Conservation (phyloP, 305 asterid genomes). For the Solanum hybrid region DNA sequence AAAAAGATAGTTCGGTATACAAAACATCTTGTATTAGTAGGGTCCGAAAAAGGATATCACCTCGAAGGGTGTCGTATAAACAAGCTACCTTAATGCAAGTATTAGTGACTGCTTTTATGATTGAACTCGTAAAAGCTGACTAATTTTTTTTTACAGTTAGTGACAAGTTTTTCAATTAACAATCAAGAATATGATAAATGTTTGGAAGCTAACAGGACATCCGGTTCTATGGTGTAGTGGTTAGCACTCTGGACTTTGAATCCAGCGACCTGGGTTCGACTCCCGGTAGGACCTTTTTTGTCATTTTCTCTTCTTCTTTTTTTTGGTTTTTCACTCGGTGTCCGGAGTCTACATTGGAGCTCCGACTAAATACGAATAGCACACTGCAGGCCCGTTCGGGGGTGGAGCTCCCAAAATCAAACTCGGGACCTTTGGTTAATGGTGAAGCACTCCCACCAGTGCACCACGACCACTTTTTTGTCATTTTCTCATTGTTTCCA, state of each 20-base stretch:
- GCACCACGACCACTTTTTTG: not conserved
- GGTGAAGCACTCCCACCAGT: too few species aligned
- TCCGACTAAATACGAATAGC: too few species aligned
- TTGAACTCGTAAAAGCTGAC: accelerated
- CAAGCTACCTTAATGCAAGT: not conserved
- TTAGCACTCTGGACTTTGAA: conserved; percentile 99
- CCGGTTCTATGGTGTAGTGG: conserved; percentile 99
- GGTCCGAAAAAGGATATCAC: not conserved
- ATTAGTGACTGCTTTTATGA: not conserved
- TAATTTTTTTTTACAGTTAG: not conserved
- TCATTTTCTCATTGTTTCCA: not conserved
- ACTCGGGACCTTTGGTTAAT: too few species aligned
- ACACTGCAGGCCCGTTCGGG: too few species aligned
- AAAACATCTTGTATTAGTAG: not conserved
- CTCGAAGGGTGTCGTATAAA: not conserved
- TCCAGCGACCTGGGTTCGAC: conserved; percentile 99
- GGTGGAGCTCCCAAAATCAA: too few species aligned
- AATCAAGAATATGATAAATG: accelerated
- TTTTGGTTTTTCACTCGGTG: too few species aligned
- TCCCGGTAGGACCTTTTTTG: conserved; percentile 78
- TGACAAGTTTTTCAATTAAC: not conserved
- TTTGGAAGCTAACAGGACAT: not conserved
- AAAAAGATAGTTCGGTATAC: not conserved
- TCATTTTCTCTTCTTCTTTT: not conserved
- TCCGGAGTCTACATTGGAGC: too few species aligned